Percentiles rank a stretch among this genome's conserved stretches.
Conservation (phyloP, 2,329 filamentous ascomycete genomes). For the Fonsecaea nubica region DNA sequence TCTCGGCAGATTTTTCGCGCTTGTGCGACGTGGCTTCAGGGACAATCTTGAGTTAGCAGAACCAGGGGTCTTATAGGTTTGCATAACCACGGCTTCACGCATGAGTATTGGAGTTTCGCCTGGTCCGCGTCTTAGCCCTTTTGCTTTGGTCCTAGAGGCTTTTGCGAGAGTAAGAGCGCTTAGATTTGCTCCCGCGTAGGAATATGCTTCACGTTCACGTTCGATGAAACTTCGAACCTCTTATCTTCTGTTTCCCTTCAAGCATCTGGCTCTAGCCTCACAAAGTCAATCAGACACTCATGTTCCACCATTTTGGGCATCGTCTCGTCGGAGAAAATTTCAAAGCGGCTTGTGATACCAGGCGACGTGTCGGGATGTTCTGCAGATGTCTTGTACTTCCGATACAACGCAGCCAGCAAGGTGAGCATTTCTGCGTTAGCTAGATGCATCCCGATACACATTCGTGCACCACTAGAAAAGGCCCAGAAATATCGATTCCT, state of each 20-base stretch:
- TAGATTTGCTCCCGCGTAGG: not conserved
- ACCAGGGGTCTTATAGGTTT: slow-evolving; percentile 2
- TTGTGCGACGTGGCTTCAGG: slow-evolving; percentile 18
- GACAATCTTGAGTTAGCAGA: slow-evolving; percentile 8
- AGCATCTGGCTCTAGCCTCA: slow-evolving; percentile 14
- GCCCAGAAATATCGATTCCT: slow-evolving; percentile 46
- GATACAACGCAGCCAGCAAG: slow-evolving; percentile 54
- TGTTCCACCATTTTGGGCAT: slow-evolving; percentile 39
- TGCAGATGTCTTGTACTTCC: slow-evolving; percentile 50
- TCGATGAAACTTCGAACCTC: not conserved
- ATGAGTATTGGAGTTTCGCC: slow-evolving; percentile 27
- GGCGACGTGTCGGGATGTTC: slow-evolving; percentile 40
- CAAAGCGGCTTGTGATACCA: slow-evolving; percentile 44
- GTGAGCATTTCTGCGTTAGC: slow-evolving; percentile 61
- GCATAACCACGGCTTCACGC: slow-evolving; percentile 25
- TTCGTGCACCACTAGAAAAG: slow-evolving; percentile 50
- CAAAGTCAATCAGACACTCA: slow-evolving; percentile 38
- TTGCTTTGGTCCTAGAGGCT: not conserved
- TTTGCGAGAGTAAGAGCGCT: not conserved
- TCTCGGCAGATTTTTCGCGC: slow-evolving; percentile 8
- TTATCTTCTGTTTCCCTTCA: not conserved
- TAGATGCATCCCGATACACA: slow-evolving; percentile 52
- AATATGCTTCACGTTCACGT: not conserved
- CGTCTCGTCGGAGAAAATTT: slow-evolving; percentile 44
- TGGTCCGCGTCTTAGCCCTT: slow-evolving; percentile 14